phyloP scores from a whole-genome alignment of 129 eudicot species.

The Mikania micrantha region DNA sequence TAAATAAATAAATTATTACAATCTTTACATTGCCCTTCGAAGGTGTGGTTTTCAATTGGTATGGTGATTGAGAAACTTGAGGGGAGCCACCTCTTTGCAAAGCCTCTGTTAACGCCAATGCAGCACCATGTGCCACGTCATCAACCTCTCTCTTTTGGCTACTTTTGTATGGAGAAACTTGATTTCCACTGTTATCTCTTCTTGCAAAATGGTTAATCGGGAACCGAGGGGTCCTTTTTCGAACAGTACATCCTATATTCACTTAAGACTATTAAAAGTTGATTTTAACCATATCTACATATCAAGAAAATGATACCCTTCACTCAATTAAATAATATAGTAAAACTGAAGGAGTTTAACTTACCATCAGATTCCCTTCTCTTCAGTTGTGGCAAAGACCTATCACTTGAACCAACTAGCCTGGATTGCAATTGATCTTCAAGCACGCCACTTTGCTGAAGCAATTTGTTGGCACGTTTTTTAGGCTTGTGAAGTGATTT shows the following conservation, averaged over 20 bases:
- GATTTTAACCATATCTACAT: neutral
- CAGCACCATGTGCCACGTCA: conserved; percentile 43
- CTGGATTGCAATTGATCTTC: conserved; percentile 33
- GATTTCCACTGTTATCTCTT: conserved; percentile 23
- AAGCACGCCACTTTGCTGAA: conserved; percentile 18
- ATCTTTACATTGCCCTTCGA: conserved; percentile 23
- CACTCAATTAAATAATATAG: neutral
- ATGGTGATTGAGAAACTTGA: conserved; percentile 34
- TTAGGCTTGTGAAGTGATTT: conserved; percentile 28
- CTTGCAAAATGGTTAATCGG: conserved; percentile 39
- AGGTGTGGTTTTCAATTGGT: conserved; percentile 29
- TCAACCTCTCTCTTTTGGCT: conserved; percentile 29
- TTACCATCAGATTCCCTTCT: conserved; percentile 41
- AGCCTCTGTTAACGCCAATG: conserved; percentile 46
- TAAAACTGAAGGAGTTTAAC: neutral
- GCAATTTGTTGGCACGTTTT: conserved; percentile 29
- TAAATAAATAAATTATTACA: conserved; percentile 20
- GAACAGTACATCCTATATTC: conserved; percentile 36
- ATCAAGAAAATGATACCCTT: neutral
- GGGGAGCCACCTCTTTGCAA: conserved; percentile 46
- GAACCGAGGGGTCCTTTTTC: conserved; percentile 60
- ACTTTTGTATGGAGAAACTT: conserved; percentile 29
- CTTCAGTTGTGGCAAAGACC: conserved; percentile 35
- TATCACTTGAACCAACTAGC: conserved; percentile 27
- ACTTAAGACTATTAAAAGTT: neutral